Percentiles rank a stretch among this genome's conserved stretches.
Evolutionary conservation across 83 land plant species (phyloP).

Genomic region (Picea mariana): DNA sequence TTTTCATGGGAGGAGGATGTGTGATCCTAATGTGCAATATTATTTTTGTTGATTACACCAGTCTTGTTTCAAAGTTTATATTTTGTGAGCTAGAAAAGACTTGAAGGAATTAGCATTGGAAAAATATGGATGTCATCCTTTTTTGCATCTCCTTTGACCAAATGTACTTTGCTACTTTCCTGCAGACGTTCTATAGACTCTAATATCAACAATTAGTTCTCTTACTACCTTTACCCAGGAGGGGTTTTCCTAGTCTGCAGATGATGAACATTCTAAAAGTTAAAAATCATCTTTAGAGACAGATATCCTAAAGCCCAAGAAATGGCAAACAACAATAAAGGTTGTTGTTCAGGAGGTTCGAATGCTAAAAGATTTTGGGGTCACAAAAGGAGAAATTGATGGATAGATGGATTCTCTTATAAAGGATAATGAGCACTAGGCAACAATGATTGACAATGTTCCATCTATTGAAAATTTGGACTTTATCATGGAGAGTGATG

Average conservation of each 20-base stretch:
- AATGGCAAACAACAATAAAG: conserved; percentile 89
- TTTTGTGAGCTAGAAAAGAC: conserved; percentile 57
- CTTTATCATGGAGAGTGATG: conserved; percentile 99
- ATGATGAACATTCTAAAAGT: background rate
- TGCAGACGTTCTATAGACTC: conserved; percentile 61
- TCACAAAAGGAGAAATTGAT: conserved; percentile 91
- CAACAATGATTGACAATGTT: conserved; percentile 98
- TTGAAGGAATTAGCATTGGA: conserved; percentile 72
- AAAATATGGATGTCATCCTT: conserved; percentile 79
- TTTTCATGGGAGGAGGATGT: no score
- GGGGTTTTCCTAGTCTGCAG: background rate
- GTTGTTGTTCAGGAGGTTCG: conserved; percentile 99
- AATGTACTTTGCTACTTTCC: conserved; percentile 66
- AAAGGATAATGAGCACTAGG: conserved; percentile 96
- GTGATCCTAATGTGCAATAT: conserved; percentile 72
- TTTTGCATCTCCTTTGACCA: conserved; percentile 86
- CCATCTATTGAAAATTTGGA: conserved; percentile 97
- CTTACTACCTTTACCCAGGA: background rate
- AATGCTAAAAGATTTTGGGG: conserved; percentile 94
- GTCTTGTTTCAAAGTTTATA: conserved; percentile 78
- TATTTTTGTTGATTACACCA: conserved; percentile 85
- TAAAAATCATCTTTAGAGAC: conserved; percentile 4
- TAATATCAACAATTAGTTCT: conserved; percentile 19
- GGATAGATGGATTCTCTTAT: conserved; percentile 89
- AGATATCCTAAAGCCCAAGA: conserved; percentile 46